Conservation (phyloP, 805 yeast species). For the Lipomyces japonicus region DNA sequence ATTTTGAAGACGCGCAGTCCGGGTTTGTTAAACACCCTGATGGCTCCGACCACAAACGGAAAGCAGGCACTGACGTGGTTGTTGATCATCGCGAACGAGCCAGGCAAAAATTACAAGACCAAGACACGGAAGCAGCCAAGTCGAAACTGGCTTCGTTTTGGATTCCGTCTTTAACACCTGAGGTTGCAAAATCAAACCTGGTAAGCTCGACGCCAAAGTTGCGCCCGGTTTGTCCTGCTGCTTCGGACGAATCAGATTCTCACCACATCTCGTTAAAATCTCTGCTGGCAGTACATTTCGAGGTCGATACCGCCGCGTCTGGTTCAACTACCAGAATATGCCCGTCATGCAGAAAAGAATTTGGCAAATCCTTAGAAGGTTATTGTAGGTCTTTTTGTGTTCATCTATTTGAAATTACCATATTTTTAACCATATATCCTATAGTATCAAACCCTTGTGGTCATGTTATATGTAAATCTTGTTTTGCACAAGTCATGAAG, state of each 20-base stretch:
- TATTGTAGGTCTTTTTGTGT: conserved; percentile 11
- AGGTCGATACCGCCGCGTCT: conserved; percentile 1
- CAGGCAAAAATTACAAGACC: neutral
- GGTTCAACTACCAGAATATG: conserved; percentile 15
- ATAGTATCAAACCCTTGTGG: conserved; percentile 27
- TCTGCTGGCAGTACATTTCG: conserved; percentile 14
- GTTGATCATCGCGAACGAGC: neutral
- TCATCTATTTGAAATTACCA: neutral
- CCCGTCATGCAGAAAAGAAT: conserved; percentile 25
- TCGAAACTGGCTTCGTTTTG: conserved; percentile 6
- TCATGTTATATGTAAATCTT: conserved; percentile 24
- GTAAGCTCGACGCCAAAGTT: conserved; percentile 6
- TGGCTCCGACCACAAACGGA: neutral
- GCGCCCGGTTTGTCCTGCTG: conserved; percentile 21
- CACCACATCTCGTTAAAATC: conserved; percentile 18
- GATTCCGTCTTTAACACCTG: conserved; percentile 11
- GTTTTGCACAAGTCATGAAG: conserved; percentile 23
- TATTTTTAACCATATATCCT: neutral
- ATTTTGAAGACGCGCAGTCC: conserved; percentile 21
- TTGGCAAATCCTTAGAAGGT: conserved; percentile 19
- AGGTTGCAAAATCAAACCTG: neutral
- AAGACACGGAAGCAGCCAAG: neutral
- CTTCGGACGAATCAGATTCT: conserved; percentile 15
- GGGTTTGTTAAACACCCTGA: conserved; percentile 11
- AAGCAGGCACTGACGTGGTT: neutral